Conservation (phyloP, 768 basidiomycete species). For the Psilocybe subaeruginosa region DNA sequence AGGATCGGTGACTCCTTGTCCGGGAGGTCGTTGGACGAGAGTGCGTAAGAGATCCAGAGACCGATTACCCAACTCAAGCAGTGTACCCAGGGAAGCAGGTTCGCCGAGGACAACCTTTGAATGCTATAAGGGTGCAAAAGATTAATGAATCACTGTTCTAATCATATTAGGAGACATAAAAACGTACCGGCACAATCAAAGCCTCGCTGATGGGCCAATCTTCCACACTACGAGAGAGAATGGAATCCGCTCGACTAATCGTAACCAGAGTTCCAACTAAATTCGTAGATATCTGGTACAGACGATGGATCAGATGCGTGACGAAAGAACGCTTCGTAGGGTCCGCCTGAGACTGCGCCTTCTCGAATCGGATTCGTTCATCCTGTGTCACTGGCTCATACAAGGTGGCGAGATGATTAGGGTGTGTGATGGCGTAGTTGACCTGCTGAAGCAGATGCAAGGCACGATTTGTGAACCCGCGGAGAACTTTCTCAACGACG, state of each 20-base stretch:
- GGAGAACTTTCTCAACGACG: constrained; percentile 64
- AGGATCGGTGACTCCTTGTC: constrained; percentile 51
- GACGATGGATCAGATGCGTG: constrained; percentile 67
- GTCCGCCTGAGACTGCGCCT: constrained; percentile 60
- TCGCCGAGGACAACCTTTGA: constrained; percentile 85
- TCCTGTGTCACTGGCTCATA: constrained; percentile 81
- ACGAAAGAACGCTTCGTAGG: constrained; percentile 72
- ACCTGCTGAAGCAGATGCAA: constrained; percentile 82
- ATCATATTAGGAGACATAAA: neutral
- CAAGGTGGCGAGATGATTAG: constrained; percentile 81
- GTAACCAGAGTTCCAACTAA: constrained; percentile 71
- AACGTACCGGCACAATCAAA: constrained; percentile 72
- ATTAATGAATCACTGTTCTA: neutral
- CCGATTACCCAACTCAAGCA: constrained; percentile 83
- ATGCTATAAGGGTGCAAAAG: constrained; percentile 50
- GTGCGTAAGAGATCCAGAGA: constrained; percentile 74
- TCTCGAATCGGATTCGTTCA: constrained; percentile 71
- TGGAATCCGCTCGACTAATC: constrained; percentile 69
- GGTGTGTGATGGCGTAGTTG: constrained; percentile 90
- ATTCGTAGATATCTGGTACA: constrained; percentile 73
- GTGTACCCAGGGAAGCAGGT: constrained; percentile 81
- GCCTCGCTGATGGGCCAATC: constrained; percentile 76
- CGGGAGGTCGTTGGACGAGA: constrained; percentile 62
- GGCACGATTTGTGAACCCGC: constrained; percentile 68
- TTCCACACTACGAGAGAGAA: constrained; percentile 64